Percentiles rank a stretch among this genome's conserved stretches.
These are phyloP conservation scores for Globisporangium uncinulatum DNA, from an alignment of 352 stramenopile genomes.

Conservation along the genomic window DNA sequence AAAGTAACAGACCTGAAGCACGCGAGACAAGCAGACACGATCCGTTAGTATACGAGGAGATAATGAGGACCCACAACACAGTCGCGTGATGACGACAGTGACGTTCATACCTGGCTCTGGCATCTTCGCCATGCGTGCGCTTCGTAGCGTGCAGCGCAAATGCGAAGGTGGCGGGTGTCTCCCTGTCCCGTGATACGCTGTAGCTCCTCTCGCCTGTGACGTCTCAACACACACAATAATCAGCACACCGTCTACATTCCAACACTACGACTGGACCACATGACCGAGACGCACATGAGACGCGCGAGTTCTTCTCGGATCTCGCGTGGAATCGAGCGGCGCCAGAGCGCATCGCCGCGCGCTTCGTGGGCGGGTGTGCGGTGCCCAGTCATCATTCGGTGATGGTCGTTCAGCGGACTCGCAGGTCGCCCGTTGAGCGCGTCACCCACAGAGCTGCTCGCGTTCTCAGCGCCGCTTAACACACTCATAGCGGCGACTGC, in stretches of 20 bases:
- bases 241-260: too few species aligned
- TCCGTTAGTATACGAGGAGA: not conserved
- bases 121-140: slow-evolving; percentile 70
- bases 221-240: not conserved
- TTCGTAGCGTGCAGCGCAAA: slow-evolving; percentile 62
- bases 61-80: too few species aligned
- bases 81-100: too few species aligned
- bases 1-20: slow-evolving; percentile 40
- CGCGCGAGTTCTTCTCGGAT: slow-evolving; percentile 24
- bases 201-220: slow-evolving; percentile 28
- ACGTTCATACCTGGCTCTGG: slow-evolving; percentile 54
- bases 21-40: not conserved
- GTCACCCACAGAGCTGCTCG: not conserved
- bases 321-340: slow-evolving; percentile 14
- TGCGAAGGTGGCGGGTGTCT: slow-evolving; percentile 44
- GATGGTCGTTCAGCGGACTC: too few species aligned
- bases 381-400: too few species aligned
- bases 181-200: slow-evolving; percentile 51
- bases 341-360: slow-evolving; percentile 14
- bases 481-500: slow-evolving; percentile 13
- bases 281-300: slow-evolving; percentile 20
- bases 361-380: not conserved
- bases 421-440: not conserved
- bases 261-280: too few species aligned
- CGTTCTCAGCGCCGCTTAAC: not conserved